Percentiles rank a stretch among this genome's conserved stretches.
Evolutionary conservation across 2,329 filamentous ascomycete species (phyloP).

Genomic region (Alternaria arbusti): DNA sequence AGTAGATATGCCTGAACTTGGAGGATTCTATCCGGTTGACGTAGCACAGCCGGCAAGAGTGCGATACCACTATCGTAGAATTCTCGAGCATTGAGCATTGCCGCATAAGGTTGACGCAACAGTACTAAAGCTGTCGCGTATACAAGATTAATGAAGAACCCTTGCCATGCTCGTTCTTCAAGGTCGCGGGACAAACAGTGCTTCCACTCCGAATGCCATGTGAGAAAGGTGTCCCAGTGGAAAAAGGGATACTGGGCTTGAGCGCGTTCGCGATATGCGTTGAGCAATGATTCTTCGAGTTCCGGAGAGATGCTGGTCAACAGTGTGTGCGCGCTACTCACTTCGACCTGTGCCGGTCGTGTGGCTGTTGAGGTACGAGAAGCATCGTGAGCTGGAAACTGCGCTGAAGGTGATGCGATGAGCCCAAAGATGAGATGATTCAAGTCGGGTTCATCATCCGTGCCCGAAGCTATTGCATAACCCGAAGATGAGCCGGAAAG

Average conservation of each 20-base stretch:
- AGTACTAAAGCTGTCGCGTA: conserved; percentile 23
- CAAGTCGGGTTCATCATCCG: conserved; percentile 8
- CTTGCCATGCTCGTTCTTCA: conserved; percentile 19
- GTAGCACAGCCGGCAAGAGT: conserved; percentile 18
- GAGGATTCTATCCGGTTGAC: conserved; percentile 18
- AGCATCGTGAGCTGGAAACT: not conserved
- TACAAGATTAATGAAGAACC: conserved; percentile 26
- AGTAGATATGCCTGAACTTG: conserved; percentile 27
- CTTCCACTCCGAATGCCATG: conserved; percentile 21
- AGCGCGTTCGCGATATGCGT: conserved; percentile 27
- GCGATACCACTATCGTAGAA: conserved; percentile 22
- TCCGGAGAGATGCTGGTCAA: conserved; percentile 14
- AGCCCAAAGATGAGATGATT: conserved; percentile 24
- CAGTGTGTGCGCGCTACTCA: conserved; percentile 9
- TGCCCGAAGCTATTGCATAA: conserved; percentile 3
- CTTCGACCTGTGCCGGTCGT: not conserved
- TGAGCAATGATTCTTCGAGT: conserved; percentile 11
- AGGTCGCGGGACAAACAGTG: conserved; percentile 7
- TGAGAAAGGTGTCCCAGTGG: conserved; percentile 22
- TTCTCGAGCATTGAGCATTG: conserved; percentile 8
- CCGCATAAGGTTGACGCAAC: conserved; percentile 10
- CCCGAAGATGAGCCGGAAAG: conserved; percentile 9
- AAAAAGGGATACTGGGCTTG: conserved; percentile 28
- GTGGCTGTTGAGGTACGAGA: not conserved
- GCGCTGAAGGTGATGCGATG: conserved; percentile 16